A percentile compares a stretch with the other conserved stretches of the same genome.
Evolutionary conservation across 2,329 filamentous ascomycete genomes (phyloP).

Genomic region (Fusarium kyushuense): DNA sequence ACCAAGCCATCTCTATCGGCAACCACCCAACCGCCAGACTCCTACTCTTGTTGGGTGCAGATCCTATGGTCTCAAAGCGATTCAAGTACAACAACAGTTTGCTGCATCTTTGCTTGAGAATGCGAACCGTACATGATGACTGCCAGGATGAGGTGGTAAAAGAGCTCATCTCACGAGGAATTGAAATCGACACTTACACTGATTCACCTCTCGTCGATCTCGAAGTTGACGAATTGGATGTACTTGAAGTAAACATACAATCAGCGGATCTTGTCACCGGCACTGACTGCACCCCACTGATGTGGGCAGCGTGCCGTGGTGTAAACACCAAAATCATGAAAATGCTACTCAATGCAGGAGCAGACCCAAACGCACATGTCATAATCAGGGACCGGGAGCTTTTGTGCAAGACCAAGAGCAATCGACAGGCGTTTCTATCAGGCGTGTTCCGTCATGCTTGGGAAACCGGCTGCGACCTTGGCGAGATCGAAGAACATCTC

Average conservation of each 20-base stretch:
- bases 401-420: background rate
- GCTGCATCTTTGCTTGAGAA: conserved; percentile 20
- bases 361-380: background rate
- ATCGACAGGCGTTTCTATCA: conserved; percentile 16
- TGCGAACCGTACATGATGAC: too few species aligned
- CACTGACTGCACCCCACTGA: conserved; percentile 18
- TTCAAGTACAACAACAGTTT: conserved; percentile 16
- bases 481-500: background rate
- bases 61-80: conserved; percentile 15
- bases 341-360: conserved; percentile 9
- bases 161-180: conserved; percentile 6
- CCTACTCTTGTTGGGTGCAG: conserved; percentile 12
- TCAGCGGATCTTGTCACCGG: background rate
- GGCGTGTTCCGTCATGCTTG: conserved; percentile 8
- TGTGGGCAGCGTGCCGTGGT: conserved; percentile 12
- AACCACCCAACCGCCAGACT: background rate
- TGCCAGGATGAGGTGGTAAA: background rate
- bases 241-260: too few species aligned
- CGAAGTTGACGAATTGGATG: too few species aligned
- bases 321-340: conserved; percentile 5
- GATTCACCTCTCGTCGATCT: background rate
- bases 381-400: background rate
- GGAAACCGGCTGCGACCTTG: background rate
- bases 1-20: background rate
- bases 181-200: conserved; percentile 7